phyloP scores from a whole-genome alignment of 805 yeast genomes.

The Kurtzmaniella fragi region DNA sequence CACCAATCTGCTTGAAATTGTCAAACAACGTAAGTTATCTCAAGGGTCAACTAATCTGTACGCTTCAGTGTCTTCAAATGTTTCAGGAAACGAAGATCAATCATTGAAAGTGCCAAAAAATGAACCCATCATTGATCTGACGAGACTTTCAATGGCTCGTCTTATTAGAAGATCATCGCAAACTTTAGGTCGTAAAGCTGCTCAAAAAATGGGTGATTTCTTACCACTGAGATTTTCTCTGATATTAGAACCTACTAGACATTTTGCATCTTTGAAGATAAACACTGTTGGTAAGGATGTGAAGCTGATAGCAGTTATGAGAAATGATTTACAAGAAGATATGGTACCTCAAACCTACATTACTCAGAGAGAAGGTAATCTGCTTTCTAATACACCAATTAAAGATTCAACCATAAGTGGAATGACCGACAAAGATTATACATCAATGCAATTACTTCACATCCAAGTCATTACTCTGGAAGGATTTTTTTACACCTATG shows the following conservation, averaged over 20 bases:
- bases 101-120: conserved; percentile 14
- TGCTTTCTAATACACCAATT: conserved; percentile 6
- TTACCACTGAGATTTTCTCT: conserved; percentile 77
- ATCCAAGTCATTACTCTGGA: conserved; percentile 74
- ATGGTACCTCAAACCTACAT: conserved; percentile 25
- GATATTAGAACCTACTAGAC: conserved; percentile 83
- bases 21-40: conserved; percentile 33
- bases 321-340: conserved; percentile 25
- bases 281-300: conserved; percentile 35
- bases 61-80: conserved; percentile 28
- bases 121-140: conserved; percentile 68
- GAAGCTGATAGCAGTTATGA: conserved; percentile 43
- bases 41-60: conserved; percentile 33
- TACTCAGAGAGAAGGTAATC: conserved; percentile 13
- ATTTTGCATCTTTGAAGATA: conserved; percentile 83
- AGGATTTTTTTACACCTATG: conserved; percentile 78
- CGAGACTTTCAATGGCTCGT: conserved; percentile 68
- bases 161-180: conserved; percentile 76
- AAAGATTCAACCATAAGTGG: conserved; percentile 1
- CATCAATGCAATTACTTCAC: conserved; percentile 31
- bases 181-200: conserved; percentile 71
- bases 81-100: conserved; percentile 21
- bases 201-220: conserved; percentile 84
- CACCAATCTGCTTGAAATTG: conserved; percentile 14
- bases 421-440: conserved; percentile 13